These are phyloP conservation scores for Hypoxylon sp. DNA, from an alignment of 2,329 filamentous ascomycete genomes.

Conservation along the genomic window DNA sequence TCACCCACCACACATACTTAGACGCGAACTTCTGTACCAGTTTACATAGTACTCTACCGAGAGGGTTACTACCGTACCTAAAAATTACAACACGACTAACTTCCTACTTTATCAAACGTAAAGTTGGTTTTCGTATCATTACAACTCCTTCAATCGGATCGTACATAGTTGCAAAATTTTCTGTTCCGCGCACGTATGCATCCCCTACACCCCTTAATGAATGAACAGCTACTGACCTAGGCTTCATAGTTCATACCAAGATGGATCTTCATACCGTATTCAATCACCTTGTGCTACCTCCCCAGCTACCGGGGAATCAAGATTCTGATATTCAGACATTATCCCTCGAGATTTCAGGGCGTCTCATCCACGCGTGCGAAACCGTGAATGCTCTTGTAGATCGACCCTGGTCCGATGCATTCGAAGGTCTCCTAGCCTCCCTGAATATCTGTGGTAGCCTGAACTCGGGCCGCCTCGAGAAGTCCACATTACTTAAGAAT, in stretches of 20 bases:
- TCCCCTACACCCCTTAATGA: no score
- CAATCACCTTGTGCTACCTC: conserved; percentile 62
- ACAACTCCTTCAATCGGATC: no score
- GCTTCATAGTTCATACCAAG: background rate
- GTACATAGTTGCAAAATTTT: no score
- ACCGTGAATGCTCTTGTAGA: conserved; percentile 11
- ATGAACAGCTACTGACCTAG: no score
- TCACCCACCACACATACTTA: no score
- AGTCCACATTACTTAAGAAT: conserved; percentile 31
- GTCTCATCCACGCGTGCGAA: conserved; percentile 46
- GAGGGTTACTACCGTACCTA: no score
- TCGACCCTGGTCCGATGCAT: conserved; percentile 41
- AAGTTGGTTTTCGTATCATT: no score
- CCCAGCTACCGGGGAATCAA: conserved; percentile 56
- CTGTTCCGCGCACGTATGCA: no score
- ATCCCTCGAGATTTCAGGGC: conserved; percentile 49
- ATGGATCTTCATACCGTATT: conserved; percentile 50
- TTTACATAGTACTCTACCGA: no score
- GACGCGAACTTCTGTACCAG: no score
- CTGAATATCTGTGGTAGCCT: conserved; percentile 43
- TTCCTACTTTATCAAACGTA: no score
- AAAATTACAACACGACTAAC: no score
- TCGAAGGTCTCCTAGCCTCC: conserved; percentile 32
- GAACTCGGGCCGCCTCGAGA: conserved; percentile 46
- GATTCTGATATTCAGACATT: conserved; percentile 54